phyloP scores from a whole-genome alignment of 179 eudicot genomes.

The Beta lomatogona region DNA sequence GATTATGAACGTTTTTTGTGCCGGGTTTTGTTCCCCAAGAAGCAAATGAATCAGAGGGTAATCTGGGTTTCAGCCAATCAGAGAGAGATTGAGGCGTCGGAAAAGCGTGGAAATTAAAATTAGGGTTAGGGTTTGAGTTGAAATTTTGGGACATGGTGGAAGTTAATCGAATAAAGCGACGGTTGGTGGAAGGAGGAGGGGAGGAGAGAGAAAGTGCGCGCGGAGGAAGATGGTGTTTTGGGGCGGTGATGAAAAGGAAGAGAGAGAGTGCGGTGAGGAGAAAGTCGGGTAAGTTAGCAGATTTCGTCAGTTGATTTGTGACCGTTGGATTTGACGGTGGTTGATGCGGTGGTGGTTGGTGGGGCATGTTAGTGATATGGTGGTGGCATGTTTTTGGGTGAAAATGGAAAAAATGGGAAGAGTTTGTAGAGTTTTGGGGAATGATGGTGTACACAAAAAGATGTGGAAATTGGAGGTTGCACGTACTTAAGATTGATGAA shows the following conservation, averaged over 20 bases:
- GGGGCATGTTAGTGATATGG: slow-evolving; percentile 28
- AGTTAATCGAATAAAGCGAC: slow-evolving; percentile 41
- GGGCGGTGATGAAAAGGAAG: slow-evolving; percentile 57
- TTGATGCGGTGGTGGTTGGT: slow-evolving; percentile 29
- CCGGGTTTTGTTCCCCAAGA: slow-evolving; percentile 91
- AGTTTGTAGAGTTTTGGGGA: neutral
- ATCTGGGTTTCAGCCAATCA: slow-evolving; percentile 75
- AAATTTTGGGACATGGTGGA: slow-evolving; percentile 60
- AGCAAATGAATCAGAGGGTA: slow-evolving; percentile 72
- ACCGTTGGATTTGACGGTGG: slow-evolving; percentile 6
- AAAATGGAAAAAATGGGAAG: neutral
- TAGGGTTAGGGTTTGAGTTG: slow-evolving; percentile 33
- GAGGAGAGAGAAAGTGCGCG: slow-evolving; percentile 34
- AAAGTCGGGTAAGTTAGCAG: slow-evolving; percentile 58
- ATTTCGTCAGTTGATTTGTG: slow-evolving; percentile 13
- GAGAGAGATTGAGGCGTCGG: slow-evolving; percentile 81
- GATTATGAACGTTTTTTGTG: slow-evolving; percentile 82
- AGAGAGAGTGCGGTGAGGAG: slow-evolving; percentile 69
- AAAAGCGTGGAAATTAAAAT: slow-evolving; percentile 37
- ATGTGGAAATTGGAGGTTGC: slow-evolving; percentile 8
- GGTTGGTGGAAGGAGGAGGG: slow-evolving; percentile 40
- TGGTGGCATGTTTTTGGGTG: neutral
- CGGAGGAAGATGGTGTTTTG: slow-evolving; percentile 44
- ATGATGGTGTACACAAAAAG: slow-evolving; percentile 4
- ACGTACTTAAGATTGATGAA: neutral